Evolutionary conservation across 768 basidiomycete species (phyloP).

Genomic region (Coprinellus micaceus): DNA sequence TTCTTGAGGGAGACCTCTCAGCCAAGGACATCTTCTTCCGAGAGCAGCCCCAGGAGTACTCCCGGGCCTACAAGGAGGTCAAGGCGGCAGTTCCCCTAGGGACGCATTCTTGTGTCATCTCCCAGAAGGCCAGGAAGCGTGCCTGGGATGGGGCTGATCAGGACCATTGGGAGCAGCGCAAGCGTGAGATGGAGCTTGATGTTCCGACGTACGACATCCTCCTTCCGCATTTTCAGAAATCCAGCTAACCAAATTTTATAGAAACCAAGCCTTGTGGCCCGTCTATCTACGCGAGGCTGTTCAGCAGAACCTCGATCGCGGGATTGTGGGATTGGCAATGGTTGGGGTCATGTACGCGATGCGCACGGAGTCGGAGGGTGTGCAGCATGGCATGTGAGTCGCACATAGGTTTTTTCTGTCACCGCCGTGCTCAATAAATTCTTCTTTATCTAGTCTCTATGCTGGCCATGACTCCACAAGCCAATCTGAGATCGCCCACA

Average conservation of each 20-base stretch:
- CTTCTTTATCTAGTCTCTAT: background rate
- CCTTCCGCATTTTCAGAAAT: background rate
- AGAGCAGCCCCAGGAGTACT: background rate
- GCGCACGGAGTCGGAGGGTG: background rate
- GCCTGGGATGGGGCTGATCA: background rate
- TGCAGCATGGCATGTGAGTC: background rate
- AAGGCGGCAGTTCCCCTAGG: background rate
- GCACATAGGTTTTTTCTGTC: background rate
- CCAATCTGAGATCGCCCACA: background rate
- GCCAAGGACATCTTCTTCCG: background rate
- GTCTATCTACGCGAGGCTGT: background rate
- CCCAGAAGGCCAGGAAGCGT: background rate
- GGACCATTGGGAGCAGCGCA: background rate
- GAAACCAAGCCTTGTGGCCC: background rate
- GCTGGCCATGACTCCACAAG: background rate
- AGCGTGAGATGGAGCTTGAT: background rate
- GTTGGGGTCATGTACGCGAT: background rate
- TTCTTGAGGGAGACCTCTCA: background rate
- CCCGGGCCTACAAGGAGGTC: background rate
- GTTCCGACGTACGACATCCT: background rate
- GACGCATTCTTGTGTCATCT: background rate
- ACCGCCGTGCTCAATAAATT: background rate
- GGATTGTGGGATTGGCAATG: background rate
- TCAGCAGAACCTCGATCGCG: background rate
- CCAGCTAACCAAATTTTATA: background rate